phyloP scores from a whole-genome alignment of 805 yeast genomes.

The Debaryomyces prosopidis region DNA sequence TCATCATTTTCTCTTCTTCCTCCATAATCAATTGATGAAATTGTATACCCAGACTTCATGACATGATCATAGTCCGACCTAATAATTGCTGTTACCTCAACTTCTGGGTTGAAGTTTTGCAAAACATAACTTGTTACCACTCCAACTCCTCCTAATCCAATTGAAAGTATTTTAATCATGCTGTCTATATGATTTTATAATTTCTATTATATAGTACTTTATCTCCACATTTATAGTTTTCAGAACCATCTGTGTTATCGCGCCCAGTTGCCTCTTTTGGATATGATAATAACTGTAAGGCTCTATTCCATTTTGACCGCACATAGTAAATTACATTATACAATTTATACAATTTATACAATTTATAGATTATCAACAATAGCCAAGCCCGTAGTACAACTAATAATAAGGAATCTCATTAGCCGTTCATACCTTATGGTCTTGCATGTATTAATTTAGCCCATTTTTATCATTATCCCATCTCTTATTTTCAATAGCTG shows the following conservation, averaged over 20 bases:
- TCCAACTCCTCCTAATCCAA: slow-evolving; percentile 43
- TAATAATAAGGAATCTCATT: too few species aligned
- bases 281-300: too few species aligned
- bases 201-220: too few species aligned
- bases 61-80: slow-evolving; percentile 33
- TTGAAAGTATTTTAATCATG: slow-evolving; percentile 21
- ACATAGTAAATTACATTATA: too few species aligned
- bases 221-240: too few species aligned
- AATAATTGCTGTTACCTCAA: slow-evolving; percentile 32
- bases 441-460: neutral
- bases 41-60: slow-evolving; percentile 24
- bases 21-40: slow-evolving; percentile 31
- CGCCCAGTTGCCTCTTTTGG: too few species aligned
- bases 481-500: slow-evolving; percentile 3
- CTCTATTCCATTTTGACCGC: too few species aligned
- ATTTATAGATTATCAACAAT: too few species aligned
- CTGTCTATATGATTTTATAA: neutral
- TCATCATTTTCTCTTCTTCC: slow-evolving; percentile 15
- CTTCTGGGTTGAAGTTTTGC: slow-evolving; percentile 20
- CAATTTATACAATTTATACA: too few species aligned
- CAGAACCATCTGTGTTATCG: too few species aligned
- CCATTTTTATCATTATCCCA: slow-evolving; percentile 5
- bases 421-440: too few species aligned
- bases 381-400: too few species aligned
- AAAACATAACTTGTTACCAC: slow-evolving; percentile 30